Evolutionary conservation across 2,329 filamentous ascomycete genomes (phyloP).

Genomic region (Achaetomium macrosporum): DNA sequence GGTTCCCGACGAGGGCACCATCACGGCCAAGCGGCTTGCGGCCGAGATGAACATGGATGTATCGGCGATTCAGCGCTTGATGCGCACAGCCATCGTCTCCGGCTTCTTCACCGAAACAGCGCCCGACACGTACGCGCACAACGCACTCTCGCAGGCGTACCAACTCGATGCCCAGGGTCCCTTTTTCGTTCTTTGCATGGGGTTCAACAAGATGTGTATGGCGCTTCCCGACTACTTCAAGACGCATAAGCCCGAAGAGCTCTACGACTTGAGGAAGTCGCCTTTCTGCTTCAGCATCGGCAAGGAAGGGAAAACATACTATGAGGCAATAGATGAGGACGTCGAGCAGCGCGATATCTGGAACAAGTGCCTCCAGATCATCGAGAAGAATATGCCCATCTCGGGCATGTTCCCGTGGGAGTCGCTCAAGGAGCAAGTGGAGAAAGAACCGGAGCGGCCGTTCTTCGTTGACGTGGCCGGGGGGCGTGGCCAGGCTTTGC

Average conservation of each 20-base stretch:
- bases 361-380: conserved; percentile 30
- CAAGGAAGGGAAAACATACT: conserved; percentile 26
- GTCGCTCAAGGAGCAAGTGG: conserved; percentile 27
- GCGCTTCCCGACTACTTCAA: conserved; percentile 30
- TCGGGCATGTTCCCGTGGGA: conserved; percentile 33
- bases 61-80: conserved; percentile 29
- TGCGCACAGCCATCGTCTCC: conserved; percentile 29
- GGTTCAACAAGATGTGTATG: conserved; percentile 28
- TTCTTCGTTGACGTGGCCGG: conserved; percentile 31
- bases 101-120: conserved; percentile 29
- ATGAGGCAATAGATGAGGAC: conserved; percentile 30
- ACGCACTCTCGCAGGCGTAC: conserved; percentile 28
- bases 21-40: conserved; percentile 21
- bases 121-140: conserved; percentile 30
- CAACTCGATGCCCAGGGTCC: conserved; percentile 27
- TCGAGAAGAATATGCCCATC: conserved; percentile 31
- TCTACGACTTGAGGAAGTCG: conserved; percentile 30
- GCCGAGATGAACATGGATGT: conserved; percentile 26
- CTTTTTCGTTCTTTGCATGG: conserved; percentile 30
- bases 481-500: conserved; percentile 29
- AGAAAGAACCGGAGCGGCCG: conserved; percentile 27
- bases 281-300: conserved; percentile 23
- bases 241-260: conserved; percentile 28
- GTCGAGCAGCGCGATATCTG: conserved; percentile 29
- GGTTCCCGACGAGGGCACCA: conserved; percentile 24